Percentiles rank a stretch among this genome's conserved stretches.
These are phyloP conservation scores for Crithidia acanthocephali DNA, from an alignment of 208 protist genomes.

Conservation along the genomic window DNA sequence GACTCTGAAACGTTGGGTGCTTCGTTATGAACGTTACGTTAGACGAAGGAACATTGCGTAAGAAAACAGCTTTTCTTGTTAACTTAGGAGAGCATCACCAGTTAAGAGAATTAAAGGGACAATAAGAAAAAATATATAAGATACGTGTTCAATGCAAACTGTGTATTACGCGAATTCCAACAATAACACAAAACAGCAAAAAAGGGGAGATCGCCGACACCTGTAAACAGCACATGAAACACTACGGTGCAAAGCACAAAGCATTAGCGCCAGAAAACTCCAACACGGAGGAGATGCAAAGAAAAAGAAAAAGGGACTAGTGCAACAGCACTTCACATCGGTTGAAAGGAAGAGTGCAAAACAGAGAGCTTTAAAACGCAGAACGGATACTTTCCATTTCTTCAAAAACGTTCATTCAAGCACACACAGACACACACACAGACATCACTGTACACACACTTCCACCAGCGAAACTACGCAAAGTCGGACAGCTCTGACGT, in stretches of 20 bases:
- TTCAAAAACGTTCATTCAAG: neutral
- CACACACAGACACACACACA: conserved; percentile 13
- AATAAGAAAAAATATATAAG: too few species aligned
- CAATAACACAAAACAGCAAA: too few species aligned
- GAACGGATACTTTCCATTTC: too few species aligned
- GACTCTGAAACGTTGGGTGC: neutral
- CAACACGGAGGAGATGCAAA: too few species aligned
- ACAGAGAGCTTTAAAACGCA: neutral
- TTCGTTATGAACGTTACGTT: neutral
- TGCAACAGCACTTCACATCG: neutral
- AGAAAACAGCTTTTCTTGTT: conserved; percentile 4
- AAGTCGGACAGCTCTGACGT: conserved; percentile 47
- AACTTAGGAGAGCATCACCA: too few species aligned
- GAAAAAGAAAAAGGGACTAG: conserved; percentile 1
- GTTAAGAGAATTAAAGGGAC: too few species aligned
- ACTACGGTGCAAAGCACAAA: too few species aligned
- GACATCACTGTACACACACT: neutral
- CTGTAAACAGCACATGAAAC: too few species aligned
- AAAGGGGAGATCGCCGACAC: too few species aligned
- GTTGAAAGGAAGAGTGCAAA: conserved; percentile 12
- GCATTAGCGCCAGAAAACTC: too few species aligned
- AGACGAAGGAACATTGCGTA: conserved; percentile 9
- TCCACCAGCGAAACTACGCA: conserved; percentile 16
- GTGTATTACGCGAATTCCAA: too few species aligned
- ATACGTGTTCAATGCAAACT: too few species aligned